Base-by-base conservation (phyloP, 495 filamentous ascomycete species). In the Chaetomium fimeti region DNA sequence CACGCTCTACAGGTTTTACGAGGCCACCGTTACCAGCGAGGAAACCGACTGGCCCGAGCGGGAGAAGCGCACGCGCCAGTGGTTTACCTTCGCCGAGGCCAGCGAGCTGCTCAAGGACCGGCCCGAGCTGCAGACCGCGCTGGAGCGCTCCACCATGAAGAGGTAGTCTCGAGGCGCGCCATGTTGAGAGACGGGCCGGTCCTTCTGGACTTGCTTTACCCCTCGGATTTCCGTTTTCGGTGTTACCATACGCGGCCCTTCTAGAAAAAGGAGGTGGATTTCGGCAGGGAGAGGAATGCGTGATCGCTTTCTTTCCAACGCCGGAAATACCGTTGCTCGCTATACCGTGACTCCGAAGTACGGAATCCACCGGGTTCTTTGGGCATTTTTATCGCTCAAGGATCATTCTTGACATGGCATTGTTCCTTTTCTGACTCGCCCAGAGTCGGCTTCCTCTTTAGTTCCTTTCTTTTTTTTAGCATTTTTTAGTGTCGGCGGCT, bases 11-110 rank as follows among this genome's bases (percentile, higher is more conserved):
- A 89, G 89, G 57, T 96, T 96, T 76, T 97, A 91, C 74, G 90
- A 97, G 74, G 92, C 87, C 66, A 86, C 81, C 18, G 93, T 97
- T 65, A 84, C 90, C 67, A 85, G 85, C 63, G 89, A 95, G 78
- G 91, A 96, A 74, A 76, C 75, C 11, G 84, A 92, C 59, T 98
- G 94, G 94, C 94, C 94, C 5, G 94, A 98, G 81, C 90, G 85
- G 85, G 84, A 96, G 76, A 97, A 96, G 80, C 84, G 94, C 64
- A 86, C 84, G 74, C 87, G 95, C 60, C 85, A 89, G 73, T 98
- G 94, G 94, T 88, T 97, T 73, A 84, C 86, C 15, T 97, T 90
- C 74, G 75, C 83, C 57, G 85, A 93, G 75, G 94, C 95, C n/a
- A 84, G 83, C 60, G 82, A 86, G 64, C 88, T 87, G 45, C 82